phyloP scores from a whole-genome alignment of 345 rosid species.

The Excoecaria agallocha region DNA sequence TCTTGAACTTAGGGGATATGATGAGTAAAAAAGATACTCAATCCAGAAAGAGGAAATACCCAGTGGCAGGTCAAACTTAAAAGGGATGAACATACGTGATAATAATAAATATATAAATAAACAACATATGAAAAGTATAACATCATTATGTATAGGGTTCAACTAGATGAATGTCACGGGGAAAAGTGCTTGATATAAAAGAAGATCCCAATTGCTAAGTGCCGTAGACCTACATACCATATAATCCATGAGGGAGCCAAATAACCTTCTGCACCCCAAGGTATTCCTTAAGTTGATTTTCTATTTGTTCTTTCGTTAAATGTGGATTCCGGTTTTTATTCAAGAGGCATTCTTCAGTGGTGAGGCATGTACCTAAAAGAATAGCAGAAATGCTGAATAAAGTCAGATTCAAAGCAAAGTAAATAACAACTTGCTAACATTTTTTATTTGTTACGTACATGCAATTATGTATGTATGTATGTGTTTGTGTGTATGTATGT shows the following conservation, averaged over 20 bases:
- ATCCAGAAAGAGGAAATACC: no score
- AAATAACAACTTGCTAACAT: not conserved
- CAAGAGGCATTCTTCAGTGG: constrained; percentile 91
- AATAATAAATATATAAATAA: no score
- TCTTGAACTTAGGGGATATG: no score
- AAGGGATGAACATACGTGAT: no score
- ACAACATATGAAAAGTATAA: no score
- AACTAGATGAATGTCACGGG: not conserved
- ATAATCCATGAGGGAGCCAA: constrained; percentile 86
- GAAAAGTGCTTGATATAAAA: not conserved
- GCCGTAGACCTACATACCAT: constrained; percentile 42
- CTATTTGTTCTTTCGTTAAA: constrained; percentile 72
- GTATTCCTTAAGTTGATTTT: constrained; percentile 66
- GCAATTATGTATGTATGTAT: no score
- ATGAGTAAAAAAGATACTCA: no score
- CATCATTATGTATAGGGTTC: no score
- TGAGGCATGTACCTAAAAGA: constrained; percentile 78
- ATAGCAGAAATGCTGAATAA: constrained; percentile 3
- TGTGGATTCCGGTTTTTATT: constrained; percentile 80
- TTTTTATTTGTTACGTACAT: not conserved
- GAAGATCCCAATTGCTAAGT: not conserved
- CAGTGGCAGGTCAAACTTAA: no score
- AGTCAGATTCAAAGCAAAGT: not conserved
- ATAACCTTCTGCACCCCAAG: constrained; percentile 68
- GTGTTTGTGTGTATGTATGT: no score